Evolutionary conservation across 1,139 yeast genomes (phyloP), one percentile per base, ranked within the genome.

Genomic region (Pichia sp.): DNA sequence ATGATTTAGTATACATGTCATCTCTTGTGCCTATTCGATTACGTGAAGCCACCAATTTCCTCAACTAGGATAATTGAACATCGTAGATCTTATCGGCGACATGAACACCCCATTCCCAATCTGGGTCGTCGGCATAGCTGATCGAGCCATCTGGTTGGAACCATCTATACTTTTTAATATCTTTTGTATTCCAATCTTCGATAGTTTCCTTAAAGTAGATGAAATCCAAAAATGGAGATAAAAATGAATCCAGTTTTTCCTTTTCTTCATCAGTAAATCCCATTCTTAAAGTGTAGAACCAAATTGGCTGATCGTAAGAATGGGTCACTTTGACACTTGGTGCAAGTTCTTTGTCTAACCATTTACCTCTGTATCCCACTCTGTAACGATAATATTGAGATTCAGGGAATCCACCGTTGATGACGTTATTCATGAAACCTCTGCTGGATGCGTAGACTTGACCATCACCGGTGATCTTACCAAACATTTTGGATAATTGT

Each of bases 401-500:
- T 30, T 47, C 45, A 3, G 71, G 68, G 45, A 62, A 58, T 14
- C 65, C 68, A 31, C 56, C 55, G 17, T 55, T 51, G 19, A 53
- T 43, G 28, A 65, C 46, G 14, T 59, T 56, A 28, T 63, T 56
- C 9, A 71, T 49, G 36, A 67, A 62, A 1, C 71, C 67, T 47
- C 75, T 58, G 4, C 62, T 50, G 1, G 74, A 66, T 4, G 67
- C 65, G 44, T 69, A 67, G 6, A 71, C 72, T 51, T 71, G 75
- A 19, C 69, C 63, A 51, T 71, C 75, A 32, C 68, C 63, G 41
- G 68, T 63, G 15, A 71, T 69, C 6, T 50, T 49, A 12, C 75
- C 75, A 53, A 57, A 69, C 7, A 55, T 50, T 34, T 55, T 14
- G 11, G 58, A 51, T 34, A 65, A 39, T n/a, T 55, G 53, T 45